A percentile compares a stretch with the other conserved stretches of the same genome.
Conservation (phyloP, 1,284 basidiomycete genomes). For the Papiliotrema terrestris region DNA sequence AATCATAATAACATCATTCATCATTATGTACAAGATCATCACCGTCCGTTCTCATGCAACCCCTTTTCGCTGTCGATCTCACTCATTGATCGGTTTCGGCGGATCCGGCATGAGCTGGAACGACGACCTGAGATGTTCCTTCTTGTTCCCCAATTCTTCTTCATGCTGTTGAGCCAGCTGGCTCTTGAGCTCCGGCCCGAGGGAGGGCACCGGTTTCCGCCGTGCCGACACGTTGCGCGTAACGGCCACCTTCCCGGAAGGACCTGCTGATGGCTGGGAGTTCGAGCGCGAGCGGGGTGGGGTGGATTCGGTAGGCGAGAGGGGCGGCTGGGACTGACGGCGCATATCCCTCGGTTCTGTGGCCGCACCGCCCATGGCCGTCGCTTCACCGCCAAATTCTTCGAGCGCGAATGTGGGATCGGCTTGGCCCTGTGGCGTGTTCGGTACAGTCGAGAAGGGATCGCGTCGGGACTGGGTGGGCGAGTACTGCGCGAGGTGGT, state of each 20-base stretch:
- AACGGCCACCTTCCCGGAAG: slow-evolving; percentile 1
- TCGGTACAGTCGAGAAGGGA: slow-evolving; percentile 5
- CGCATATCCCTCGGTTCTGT: not conserved
- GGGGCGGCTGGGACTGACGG: not conserved
- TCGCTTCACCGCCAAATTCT: not conserved
- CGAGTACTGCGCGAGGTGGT: not conserved
- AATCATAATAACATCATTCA: not conserved
- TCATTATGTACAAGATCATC: not conserved
- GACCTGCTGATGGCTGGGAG: not conserved
- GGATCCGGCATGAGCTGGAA: slow-evolving; percentile 8
- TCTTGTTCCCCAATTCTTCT: slow-evolving; percentile 2
- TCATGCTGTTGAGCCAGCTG: slow-evolving; percentile 8
- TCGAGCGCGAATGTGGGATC: not conserved
- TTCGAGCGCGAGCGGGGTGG: not conserved
- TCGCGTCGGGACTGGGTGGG: not conserved
- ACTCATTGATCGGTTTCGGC: slow-evolving; percentile 4
- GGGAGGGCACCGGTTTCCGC: slow-evolving; percentile 31
- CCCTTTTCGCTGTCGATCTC: not conserved
- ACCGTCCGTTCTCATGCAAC: not conserved
- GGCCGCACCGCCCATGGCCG: not conserved
- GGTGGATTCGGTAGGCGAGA: too few species aligned
- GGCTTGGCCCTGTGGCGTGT: not conserved
- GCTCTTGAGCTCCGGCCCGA: slow-evolving; percentile 27
- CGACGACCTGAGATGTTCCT: slow-evolving; percentile 1
- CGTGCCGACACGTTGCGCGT: not conserved